Conservation (phyloP, 768 basidiomycete species). For the Lactifluus subvellereus region DNA sequence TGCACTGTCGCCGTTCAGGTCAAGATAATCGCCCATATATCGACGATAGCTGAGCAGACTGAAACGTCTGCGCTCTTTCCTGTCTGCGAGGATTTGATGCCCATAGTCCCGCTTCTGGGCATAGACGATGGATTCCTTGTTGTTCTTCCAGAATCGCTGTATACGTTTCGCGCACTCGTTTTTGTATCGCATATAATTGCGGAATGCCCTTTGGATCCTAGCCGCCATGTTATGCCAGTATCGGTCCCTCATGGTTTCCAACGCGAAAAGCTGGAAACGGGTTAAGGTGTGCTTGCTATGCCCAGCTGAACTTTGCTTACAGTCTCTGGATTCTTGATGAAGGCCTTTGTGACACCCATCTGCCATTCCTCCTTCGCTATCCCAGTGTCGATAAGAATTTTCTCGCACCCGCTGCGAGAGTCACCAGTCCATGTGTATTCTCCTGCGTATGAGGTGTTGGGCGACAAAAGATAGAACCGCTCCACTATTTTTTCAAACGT, state of each 20-base stretch:
- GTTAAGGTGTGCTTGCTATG: conserved; percentile 4
- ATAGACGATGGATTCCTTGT: conserved; percentile 89
- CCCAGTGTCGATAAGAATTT: conserved; percentile 90
- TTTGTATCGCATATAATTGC: conserved; percentile 93
- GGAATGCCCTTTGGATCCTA: conserved; percentile 93
- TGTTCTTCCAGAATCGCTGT: conserved; percentile 98
- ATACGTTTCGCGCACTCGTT: conserved; percentile 93
- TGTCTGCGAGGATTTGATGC: conserved; percentile 81
- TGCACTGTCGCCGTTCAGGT: conserved; percentile 74
- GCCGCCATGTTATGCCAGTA: conserved; percentile 99
- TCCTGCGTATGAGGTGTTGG: conserved; percentile 94
- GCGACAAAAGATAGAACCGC: conserved; percentile 92
- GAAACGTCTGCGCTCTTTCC: conserved; percentile 92
- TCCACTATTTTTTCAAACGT: conserved; percentile 99
- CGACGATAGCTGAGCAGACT: conserved; percentile 91
- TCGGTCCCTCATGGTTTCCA: conserved; percentile 97
- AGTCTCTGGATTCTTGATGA: conserved; percentile 99
- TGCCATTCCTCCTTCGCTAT: conserved; percentile 98
- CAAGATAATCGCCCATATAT: conserved; percentile 95
- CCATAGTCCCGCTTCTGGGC: conserved; percentile 91
- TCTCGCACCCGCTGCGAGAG: conserved; percentile 83
- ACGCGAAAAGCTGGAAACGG: conserved; percentile 73
- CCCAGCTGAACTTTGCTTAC: conserved; percentile 38
- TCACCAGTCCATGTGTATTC: conserved; percentile 97
- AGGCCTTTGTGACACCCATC: conserved; percentile 97